Percentiles rank a stretch among this genome's conserved stretches.
Conservation (phyloP, 331 rosid genomes). For the Malus hybrid region DNA sequence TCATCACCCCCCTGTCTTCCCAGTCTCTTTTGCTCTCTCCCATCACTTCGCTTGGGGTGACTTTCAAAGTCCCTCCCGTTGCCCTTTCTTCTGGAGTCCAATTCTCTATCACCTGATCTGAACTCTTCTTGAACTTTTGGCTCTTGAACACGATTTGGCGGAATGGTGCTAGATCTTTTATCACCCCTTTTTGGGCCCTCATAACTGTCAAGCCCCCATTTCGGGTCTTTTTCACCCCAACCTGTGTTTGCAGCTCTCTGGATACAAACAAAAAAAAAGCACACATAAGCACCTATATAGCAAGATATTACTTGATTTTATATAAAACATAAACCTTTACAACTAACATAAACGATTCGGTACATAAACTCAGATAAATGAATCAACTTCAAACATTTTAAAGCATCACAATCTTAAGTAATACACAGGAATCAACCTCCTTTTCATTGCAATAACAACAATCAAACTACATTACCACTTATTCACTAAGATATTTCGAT, state of each 20-base stretch:
- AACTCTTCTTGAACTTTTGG: slow-evolving; percentile 20
- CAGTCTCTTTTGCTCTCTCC: slow-evolving; percentile 29
- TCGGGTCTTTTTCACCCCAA: slow-evolving; percentile 67
- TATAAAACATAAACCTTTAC: not conserved
- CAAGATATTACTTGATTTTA: not conserved
- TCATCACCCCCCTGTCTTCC: slow-evolving; percentile 17
- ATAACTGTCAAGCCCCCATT: slow-evolving; percentile 70
- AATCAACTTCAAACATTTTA: not conserved
- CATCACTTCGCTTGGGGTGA: slow-evolving; percentile 28
- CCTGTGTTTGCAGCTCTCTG: slow-evolving; percentile 98
- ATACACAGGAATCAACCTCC: not conserved
- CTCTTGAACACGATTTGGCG: slow-evolving; percentile 23
- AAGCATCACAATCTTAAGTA: not conserved
- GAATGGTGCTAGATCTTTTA: slow-evolving; percentile 23
- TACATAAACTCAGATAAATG: not conserved
- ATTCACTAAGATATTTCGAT: not conserved
- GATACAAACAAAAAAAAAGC: slow-evolving; percentile 12
- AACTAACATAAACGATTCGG: not conserved
- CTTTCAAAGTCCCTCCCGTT: slow-evolving; percentile 12
- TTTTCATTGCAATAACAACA: not conserved
- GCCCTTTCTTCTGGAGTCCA: too few relatives aligned
- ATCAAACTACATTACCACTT: not conserved
- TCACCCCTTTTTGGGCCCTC: slow-evolving; percentile 40
- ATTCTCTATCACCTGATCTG: not conserved
- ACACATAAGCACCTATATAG: slow-evolving; percentile 14